Evolutionary conservation across 2,329 filamentous ascomycete species (phyloP).

Genomic region (Aspergillus pseudoterreus): DNA sequence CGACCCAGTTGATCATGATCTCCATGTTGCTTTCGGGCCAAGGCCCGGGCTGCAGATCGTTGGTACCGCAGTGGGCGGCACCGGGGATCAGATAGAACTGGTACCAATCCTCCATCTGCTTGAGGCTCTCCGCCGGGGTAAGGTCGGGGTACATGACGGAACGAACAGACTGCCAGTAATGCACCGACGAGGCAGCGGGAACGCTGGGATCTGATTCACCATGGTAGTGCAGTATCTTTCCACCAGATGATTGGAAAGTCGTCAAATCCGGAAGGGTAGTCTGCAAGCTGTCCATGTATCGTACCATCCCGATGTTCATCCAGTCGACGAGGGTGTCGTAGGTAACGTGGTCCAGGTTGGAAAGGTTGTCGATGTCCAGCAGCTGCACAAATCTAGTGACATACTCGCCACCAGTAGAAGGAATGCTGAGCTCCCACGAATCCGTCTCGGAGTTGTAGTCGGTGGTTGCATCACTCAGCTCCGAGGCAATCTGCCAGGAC

Average conservation of each 20-base stretch:
- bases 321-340: constrained; percentile 56
- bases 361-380: constrained; percentile 33
- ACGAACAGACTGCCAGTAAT: constrained; percentile 55
- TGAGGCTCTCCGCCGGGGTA: constrained; percentile 20
- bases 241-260: constrained; percentile 47
- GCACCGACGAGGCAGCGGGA: constrained; percentile 52
- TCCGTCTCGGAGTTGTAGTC: constrained; percentile 25
- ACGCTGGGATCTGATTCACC: constrained; percentile 54
- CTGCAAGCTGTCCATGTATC: constrained; percentile 51
- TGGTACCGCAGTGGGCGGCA: constrained; percentile 48
- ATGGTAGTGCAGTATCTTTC: constrained; percentile 58
- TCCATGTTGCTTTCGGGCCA: constrained; percentile 48
- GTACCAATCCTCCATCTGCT: constrained; percentile 50
- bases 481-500: constrained; percentile 26
- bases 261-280: constrained; percentile 54
- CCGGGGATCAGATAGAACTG: constrained; percentile 54
- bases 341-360: constrained; percentile 46
- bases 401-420: constrained; percentile 39
- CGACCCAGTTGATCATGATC: constrained; percentile 51
- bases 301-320: constrained; percentile 49
- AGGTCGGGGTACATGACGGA: constrained; percentile 46
- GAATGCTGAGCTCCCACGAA: constrained; percentile 30
- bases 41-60: constrained; percentile 43
- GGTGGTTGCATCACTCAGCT: constrained; percentile 24
- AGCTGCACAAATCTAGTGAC: constrained; percentile 17